Base-by-base conservation (phyloP, 495 filamentous ascomycete genomes). In the Parachaetomium inaequale region DNA sequence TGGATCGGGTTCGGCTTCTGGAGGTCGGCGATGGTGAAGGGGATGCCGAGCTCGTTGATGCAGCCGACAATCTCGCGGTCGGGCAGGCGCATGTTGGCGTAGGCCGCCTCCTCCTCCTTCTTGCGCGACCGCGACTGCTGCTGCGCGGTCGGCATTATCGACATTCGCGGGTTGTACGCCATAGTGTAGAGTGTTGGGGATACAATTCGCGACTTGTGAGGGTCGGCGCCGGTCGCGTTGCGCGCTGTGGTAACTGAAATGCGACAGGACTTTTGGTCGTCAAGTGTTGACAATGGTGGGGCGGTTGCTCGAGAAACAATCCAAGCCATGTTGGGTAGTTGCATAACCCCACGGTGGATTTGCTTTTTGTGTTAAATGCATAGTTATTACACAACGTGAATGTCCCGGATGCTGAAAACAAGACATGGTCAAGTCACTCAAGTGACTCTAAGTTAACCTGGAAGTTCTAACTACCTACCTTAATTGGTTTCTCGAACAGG, bases 41-140 rank as follows among this genome's bases (percentile, higher is more conserved):
- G 84, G 55, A 98, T 89, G 49, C 92, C 93, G 59, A 98, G 94
- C 72, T 98, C 94, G 74, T 86, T 93, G 79, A 98, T 96, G 75
- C 94, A 98, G 69, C 89, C 92, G 68, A 92, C 91, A 57, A 98
- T 97, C 73, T 98, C 94, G 66, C 83, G 84, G 70, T 97, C 92
- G 21, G 81, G 74, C 74, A 96, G 79, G 63, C 87, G 87, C 91
- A 96, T 95, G 76, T 94, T 87, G 25, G 90, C 88, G 78, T 95
- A 72, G 26, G 71, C 92, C 64, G 84, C 85, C 62, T 93, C 90
- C 63, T 90, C 88, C 71, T 91, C 89, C 76, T 89, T 89, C 72
- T 85, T 88, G 67, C 80, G 76, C 59, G 82, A 72, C 62, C 78
- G 81, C 53, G 85, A 79, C 42, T 88, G 82, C 68, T 87, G 85